Base-by-base conservation (phyloP, 768 basidiomycete genomes). In the Lentinula raphanica region DNA sequence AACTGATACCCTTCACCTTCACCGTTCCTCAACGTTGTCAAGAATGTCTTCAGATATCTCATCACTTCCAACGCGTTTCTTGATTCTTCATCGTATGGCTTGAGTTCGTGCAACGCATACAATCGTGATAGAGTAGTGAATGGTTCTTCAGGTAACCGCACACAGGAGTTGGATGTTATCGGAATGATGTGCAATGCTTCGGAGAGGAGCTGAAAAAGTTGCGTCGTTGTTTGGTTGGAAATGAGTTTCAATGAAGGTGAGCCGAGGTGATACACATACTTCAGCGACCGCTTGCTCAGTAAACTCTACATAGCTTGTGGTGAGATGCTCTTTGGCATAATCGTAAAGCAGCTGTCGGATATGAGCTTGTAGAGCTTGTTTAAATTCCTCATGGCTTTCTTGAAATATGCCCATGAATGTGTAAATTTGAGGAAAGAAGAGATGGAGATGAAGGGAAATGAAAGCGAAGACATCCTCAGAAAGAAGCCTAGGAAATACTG, bases 131-230 rank as follows among this genome's bases (percentile, higher is more conserved):
- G 72, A 12, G 65, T 65, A 1, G 80, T 76, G 54, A 83, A 79
- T 13, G 86, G 84, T 40, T 87, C 85, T 17, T 71, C 66, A n/a
- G 81, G 80, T 13, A 85, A 70, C 13, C 71, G 64, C 17, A 87
- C 72, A 3, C 80, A 79, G 40, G 74, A 76, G 1, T 79, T 76
- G 58, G 87, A 84, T 36, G 73, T 71, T 39, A 75, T 66, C 1
- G 85, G 78, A 13, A 85, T 48, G 66, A 64, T 21, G 36, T 70
- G 64, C 9, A 85, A 69, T 54, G 69, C 70, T 58, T 74, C 71
- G 62, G 56, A 78, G 62, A 83, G 64, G 71, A 87, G 67, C 68
- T 71, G 46, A 28, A 17, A 40, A 35, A 38, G n/a, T n/a, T n/a
- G n/a, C n/a, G n/a, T n/a, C n/a, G n/a, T n/a, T n/a, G n/a, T n/a